Evolutionary conservation across 495 filamentous ascomycete genomes (phyloP), one percentile per base, ranked within the genome.

Genomic region (Aspergillus heteromorphus): DNA sequence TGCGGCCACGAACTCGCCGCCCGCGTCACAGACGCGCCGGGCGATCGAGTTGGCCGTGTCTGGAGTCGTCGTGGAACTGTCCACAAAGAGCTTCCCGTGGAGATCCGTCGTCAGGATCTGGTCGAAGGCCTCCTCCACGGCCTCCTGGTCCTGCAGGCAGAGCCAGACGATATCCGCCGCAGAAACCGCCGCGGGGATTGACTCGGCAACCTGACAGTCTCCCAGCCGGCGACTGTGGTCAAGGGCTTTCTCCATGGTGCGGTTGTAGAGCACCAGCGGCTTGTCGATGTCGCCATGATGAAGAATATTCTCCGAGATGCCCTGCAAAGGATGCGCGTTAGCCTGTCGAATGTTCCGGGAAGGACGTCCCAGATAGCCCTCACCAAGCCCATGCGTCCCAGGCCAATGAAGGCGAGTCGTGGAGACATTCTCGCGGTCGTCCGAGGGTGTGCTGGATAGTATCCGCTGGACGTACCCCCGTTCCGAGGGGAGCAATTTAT

Each of bases 381-480:
- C 36, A 54, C 51, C 51, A 21, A 13, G 41, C 51, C 51, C 42
- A 54, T 54, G 20, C 34, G 41, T 16, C 51, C 51, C 2, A 54
- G 18, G 5, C 51, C 51, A 10, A 54, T 47, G 41, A 54, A 54
- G 9, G 41, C 31, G 41, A 54, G 9, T 14, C 41, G 41, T 18
- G 51, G 17, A 10, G 18, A 21, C 49, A 43, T 52, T 14, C 19
- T 41, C 5, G 40, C n/a, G 17, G 40, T 41, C 40, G 20, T 41
- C n/a, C n/a, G n/a, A n/a, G n/a, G n/a, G n/a, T n/a, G n/a, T n/a
- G n/a, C n/a, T 43, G 40, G 6, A 21, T 21, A 27, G 23, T 27
- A 27, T 4, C 7, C 23, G 40, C 20, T 9, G 17, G 18, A 43
- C 2, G 13, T 21, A 21, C 20, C 1, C 1, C 40, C 19, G 23